These are phyloP conservation scores for Ceratocystis cubensis DNA, from an alignment of 2,329 filamentous ascomycete genomes.

Conservation along the genomic window DNA sequence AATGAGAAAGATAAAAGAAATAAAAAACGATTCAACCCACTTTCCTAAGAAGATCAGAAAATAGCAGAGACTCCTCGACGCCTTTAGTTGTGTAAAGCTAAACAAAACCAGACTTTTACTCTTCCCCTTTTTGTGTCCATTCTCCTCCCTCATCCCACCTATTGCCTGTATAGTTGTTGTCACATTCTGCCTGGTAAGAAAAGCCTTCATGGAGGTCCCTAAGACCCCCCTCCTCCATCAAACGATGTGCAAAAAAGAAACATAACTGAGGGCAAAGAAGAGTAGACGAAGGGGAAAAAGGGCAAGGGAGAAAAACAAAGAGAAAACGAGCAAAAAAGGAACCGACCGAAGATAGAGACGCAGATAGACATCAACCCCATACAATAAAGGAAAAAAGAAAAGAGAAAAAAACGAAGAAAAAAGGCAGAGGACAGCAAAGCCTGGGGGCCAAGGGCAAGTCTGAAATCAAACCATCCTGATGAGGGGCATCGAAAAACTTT, in stretches of 20 bases:
- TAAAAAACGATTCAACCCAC: slow-evolving; percentile 15
- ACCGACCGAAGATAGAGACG: background rate
- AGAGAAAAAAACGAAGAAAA: background rate
- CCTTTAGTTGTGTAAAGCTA: slow-evolving; percentile 18
- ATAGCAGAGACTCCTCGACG: slow-evolving; percentile 20
- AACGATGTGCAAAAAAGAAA: background rate
- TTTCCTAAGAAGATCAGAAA: slow-evolving; percentile 17
- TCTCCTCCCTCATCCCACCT: background rate
- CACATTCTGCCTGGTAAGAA: background rate
- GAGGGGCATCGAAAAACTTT: background rate
- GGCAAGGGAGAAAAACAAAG: slow-evolving; percentile 1
- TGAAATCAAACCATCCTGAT: background rate
- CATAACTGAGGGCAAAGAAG: background rate
- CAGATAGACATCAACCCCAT: background rate
- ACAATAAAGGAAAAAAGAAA: slow-evolving; percentile 7
- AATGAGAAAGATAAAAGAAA: background rate
- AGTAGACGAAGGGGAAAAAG: background rate
- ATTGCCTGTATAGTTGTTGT: background rate
- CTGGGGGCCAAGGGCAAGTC: background rate
- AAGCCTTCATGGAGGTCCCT: background rate
- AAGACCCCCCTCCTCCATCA: background rate
- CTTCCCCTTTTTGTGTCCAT: background rate
- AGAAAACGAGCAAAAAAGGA: slow-evolving; percentile 2
- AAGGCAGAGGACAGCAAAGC: too few species aligned
- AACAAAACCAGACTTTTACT: slow-evolving; percentile 20